Conservation (phyloP, 1,139 yeast species). For the Groenewaldozyma sp. region DNA sequence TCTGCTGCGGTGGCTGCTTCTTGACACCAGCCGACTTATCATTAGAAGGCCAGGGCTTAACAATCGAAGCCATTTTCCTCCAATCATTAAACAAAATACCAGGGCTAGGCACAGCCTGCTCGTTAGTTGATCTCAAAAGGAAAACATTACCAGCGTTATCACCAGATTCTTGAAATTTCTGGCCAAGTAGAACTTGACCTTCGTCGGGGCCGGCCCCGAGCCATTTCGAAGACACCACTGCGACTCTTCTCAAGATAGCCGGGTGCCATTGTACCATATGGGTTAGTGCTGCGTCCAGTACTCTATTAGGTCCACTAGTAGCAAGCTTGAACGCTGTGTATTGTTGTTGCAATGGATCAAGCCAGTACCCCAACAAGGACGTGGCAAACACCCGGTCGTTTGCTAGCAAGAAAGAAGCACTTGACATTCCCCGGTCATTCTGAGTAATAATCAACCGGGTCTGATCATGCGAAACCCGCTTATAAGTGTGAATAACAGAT, state of each 20-base stretch:
- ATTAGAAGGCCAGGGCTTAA: too few relatives aligned
- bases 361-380: slow-evolving; percentile 61
- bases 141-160: slow-evolving; percentile 17
- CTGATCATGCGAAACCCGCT: slow-evolving; percentile 45
- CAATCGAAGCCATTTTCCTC: slow-evolving; percentile 2
- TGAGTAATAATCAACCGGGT: slow-evolving; percentile 59
- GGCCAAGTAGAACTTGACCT: slow-evolving; percentile 18
- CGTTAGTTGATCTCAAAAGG: slow-evolving; percentile 18
- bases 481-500: slow-evolving; percentile 66
- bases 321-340: slow-evolving; percentile 47
- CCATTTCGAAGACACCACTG: slow-evolving; percentile 44
- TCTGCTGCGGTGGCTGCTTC: too few relatives aligned
- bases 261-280: slow-evolving; percentile 93
- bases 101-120: slow-evolving; percentile 12
- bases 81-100: slow-evolving; percentile 7
- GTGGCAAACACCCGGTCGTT: slow-evolving; percentile 54
- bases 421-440: slow-evolving; percentile 49
- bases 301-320: slow-evolving; percentile 32
- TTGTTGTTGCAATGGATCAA: slow-evolving; percentile 54
- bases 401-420: slow-evolving; percentile 57
- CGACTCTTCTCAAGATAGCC: slow-evolving; percentile 57
- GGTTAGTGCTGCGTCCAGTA: slow-evolving; percentile 44
- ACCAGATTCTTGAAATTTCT: slow-evolving; percentile 10
- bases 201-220: slow-evolving; percentile 21
- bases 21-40: too few relatives aligned